phyloP scores from a whole-genome alignment of 345 rosid species.

The Euphorbia lathyris region DNA sequence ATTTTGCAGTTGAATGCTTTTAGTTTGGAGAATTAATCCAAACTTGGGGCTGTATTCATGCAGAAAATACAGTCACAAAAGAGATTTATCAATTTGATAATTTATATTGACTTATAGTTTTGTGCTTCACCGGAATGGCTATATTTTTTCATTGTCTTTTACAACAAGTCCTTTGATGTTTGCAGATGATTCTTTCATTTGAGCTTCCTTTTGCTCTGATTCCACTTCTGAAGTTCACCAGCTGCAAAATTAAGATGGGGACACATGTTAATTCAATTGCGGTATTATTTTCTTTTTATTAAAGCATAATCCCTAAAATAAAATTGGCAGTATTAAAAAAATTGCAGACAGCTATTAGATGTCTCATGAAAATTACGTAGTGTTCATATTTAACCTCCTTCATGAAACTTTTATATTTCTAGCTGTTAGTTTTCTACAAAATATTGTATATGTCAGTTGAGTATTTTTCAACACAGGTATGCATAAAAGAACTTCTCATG shows the following conservation, averaged over 20 bases:
- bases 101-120: not conserved
- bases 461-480: not conserved
- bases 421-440: not conserved
- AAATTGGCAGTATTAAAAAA: not conserved
- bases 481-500: not conserved
- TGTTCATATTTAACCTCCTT: not conserved
- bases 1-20: not conserved
- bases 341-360: not conserved
- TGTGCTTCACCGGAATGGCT: not conserved
- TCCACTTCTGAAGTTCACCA: conserved; percentile 94
- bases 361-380: too few species aligned
- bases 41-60: not conserved
- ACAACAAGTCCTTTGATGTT: not conserved
- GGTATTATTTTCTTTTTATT: conserved; percentile 38
- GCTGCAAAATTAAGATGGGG: conserved; percentile 89
- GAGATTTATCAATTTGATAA: not conserved
- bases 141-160: not conserved
- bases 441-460: not conserved
- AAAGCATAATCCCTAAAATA: not conserved
- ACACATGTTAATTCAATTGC: conserved; percentile 45
- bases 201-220: conserved; percentile 91
- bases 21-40: not conserved
- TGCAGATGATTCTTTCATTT: conserved; percentile 91
- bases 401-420: not conserved
- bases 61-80: not conserved